A percentile compares a stretch with the other conserved stretches of the same genome.
Evolutionary conservation across 768 basidiomycete genomes (phyloP).

Genomic region (Piloderma croceum): DNA sequence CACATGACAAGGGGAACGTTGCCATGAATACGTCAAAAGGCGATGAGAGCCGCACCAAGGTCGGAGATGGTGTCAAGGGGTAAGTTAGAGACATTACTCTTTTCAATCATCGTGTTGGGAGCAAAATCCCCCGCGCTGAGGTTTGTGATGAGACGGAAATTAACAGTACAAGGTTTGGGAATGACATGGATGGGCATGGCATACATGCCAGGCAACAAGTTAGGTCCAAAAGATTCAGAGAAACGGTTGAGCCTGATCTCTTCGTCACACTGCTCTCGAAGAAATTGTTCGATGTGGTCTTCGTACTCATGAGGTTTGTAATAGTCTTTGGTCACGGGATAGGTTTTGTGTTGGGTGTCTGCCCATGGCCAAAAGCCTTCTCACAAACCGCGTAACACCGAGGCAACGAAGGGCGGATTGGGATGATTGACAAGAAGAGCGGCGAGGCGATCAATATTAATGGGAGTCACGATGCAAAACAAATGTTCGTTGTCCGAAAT

Average conservation of each 20-base stretch:
- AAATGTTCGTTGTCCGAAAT: constrained; percentile 24
- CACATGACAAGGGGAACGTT: constrained; percentile 30
- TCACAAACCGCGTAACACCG: constrained; percentile 23
- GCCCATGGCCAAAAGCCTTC: constrained; percentile 44
- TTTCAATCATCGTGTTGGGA: no score
- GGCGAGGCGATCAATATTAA: constrained; percentile 29
- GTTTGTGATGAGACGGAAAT: constrained; percentile 34
- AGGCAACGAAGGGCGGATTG: constrained; percentile 32
- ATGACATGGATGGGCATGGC: constrained; percentile 33
- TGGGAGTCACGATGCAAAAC: constrained; percentile 32
- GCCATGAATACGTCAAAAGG: constrained; percentile 30
- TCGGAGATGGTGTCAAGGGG: no score
- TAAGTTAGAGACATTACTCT: no score
- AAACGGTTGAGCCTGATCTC: constrained; percentile 25
- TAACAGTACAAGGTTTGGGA: no score
- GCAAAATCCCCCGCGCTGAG: constrained; percentile 31
- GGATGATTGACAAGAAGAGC: constrained; percentile 28
- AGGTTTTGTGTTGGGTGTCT: no score
- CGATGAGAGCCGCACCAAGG: no score
- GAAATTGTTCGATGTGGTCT: constrained; percentile 17
- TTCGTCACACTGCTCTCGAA: constrained; percentile 20
- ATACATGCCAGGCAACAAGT: constrained; percentile 43
- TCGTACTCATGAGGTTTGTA: constrained; percentile 13
- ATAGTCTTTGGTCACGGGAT: constrained; percentile 22
- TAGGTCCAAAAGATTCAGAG: no score